Evolutionary conservation across 1,139 yeast genomes (phyloP).

Genomic region (Hansenula sp.): DNA sequence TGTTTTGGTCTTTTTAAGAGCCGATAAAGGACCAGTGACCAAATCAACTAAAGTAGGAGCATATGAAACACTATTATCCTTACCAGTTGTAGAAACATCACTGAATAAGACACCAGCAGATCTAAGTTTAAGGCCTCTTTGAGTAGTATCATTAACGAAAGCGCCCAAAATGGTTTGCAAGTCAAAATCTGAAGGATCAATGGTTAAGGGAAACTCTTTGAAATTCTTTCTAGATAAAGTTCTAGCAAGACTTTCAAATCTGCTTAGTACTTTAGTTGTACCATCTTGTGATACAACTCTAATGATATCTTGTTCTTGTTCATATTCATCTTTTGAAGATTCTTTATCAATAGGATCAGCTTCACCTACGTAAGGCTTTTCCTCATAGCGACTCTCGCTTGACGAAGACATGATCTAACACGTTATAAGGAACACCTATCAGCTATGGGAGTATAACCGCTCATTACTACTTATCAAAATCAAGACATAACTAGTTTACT

Average conservation of each 20-base stretch:
- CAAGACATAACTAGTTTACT: too few relatives aligned
- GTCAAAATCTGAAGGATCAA: slow-evolving; percentile 26
- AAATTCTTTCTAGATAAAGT: slow-evolving; percentile 2
- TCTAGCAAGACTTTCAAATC: slow-evolving; percentile 1
- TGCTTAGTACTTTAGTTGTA: background rate
- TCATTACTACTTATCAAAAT: too few relatives aligned
- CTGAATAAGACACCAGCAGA: slow-evolving; percentile 27
- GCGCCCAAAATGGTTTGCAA: slow-evolving; percentile 26
- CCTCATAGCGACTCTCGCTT: background rate
- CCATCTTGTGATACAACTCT: slow-evolving; percentile 2
- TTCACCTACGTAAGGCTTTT: background rate
- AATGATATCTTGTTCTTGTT: slow-evolving; percentile 2
- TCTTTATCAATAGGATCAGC: background rate
- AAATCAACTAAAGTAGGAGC: slow-evolving; percentile 29
- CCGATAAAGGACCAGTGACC: slow-evolving; percentile 24
- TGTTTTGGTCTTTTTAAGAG: slow-evolving; percentile 4
- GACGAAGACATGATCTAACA: too few relatives aligned
- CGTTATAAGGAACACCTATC: too few relatives aligned
- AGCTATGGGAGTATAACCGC: too few relatives aligned
- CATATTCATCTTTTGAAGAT: background rate
- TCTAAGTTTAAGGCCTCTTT: slow-evolving; percentile 33
- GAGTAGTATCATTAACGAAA: slow-evolving; percentile 22
- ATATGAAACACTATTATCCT: slow-evolving; percentile 29
- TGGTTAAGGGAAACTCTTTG: slow-evolving; percentile 7
- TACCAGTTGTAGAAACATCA: slow-evolving; percentile 27